Evolutionary conservation across 2,329 filamentous ascomycete species (phyloP).

Genomic region (Xylariales sp.): DNA sequence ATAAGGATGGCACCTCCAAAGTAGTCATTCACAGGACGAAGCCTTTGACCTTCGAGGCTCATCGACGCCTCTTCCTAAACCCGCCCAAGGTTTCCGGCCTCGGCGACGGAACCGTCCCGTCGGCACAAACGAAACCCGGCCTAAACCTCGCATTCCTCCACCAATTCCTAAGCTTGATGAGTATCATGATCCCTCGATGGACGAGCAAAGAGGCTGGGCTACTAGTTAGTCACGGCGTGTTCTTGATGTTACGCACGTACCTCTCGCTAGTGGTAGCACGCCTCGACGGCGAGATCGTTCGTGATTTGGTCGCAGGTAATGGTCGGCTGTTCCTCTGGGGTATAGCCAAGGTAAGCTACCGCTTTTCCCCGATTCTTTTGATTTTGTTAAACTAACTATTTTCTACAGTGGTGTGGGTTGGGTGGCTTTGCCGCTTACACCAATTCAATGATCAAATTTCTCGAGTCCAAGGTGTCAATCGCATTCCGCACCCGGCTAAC

Average conservation of each 20-base stretch:
- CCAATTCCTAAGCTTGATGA: conserved; percentile 94
- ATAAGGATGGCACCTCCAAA: conserved; percentile 87
- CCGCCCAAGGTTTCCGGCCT: conserved; percentile 86
- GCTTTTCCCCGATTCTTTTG: conserved; percentile 1
- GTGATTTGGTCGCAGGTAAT: conserved; percentile 94
- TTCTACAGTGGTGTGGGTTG: conserved; percentile 82
- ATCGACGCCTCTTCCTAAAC: conserved; percentile 91
- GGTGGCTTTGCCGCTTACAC: conserved; percentile 95
- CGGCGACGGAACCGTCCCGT: conserved; percentile 79
- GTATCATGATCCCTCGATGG: conserved; percentile 97
- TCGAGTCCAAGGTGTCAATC: conserved; percentile 98
- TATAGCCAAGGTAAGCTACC: conserved; percentile 74
- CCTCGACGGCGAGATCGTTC: conserved; percentile 93
- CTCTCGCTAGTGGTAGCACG: conserved; percentile 92
- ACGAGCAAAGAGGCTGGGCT: conserved; percentile 95
- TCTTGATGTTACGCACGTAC: conserved; percentile 92
- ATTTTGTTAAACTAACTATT: conserved; percentile 30
- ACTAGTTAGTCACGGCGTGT: conserved; percentile 87
- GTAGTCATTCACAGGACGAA: conserved; percentile 93
- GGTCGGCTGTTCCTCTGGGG: conserved; percentile 89
- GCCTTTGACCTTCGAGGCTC: conserved; percentile 93
- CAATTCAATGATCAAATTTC: conserved; percentile 98
- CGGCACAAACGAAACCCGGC: conserved; percentile 90
- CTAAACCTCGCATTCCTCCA: conserved; percentile 96
- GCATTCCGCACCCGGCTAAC: conserved; percentile 96